Conservation (phyloP, 495 filamentous ascomycete genomes). For the Penicillium angulare region DNA sequence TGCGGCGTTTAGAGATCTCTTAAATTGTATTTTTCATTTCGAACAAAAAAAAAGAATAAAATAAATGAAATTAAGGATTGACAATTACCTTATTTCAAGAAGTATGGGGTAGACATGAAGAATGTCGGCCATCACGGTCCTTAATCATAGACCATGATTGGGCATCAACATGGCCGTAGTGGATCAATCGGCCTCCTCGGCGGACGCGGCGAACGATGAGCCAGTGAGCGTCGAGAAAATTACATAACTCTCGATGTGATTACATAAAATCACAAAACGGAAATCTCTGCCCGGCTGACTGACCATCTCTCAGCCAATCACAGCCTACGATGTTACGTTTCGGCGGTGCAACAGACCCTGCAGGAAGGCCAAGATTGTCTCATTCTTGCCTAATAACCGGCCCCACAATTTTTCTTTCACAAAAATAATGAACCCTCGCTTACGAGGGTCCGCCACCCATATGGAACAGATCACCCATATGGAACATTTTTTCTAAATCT, state of each 20-base stretch:
- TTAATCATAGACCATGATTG: neutral
- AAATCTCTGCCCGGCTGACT: neutral
- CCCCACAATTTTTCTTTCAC: too few relatives aligned
- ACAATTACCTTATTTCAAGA: too few relatives aligned
- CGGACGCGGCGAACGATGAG: neutral
- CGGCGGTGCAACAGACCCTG: neutral
- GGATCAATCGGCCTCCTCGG: too few relatives aligned
- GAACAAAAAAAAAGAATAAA: neutral
- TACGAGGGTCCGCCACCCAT: too few relatives aligned
- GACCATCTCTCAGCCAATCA: neutral
- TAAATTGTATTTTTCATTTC: too few relatives aligned
- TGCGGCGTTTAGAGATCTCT: too few relatives aligned
- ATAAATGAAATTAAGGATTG: too few relatives aligned
- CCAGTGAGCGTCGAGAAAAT: too few relatives aligned
- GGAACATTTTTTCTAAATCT: too few relatives aligned
- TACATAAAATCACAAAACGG: neutral
- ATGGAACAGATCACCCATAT: too few relatives aligned
- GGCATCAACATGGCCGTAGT: neutral
- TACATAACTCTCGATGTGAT: too few relatives aligned
- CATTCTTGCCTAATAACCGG: constrained; percentile 3
- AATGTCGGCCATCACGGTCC: neutral
- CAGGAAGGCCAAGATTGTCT: constrained; percentile 6
- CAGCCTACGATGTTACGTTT: constrained; percentile 5
- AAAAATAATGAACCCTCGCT: too few relatives aligned
- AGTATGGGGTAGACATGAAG: neutral